Evolutionary conservation across 345 rosid genomes (phyloP).

Genomic region (Populus alba): DNA sequence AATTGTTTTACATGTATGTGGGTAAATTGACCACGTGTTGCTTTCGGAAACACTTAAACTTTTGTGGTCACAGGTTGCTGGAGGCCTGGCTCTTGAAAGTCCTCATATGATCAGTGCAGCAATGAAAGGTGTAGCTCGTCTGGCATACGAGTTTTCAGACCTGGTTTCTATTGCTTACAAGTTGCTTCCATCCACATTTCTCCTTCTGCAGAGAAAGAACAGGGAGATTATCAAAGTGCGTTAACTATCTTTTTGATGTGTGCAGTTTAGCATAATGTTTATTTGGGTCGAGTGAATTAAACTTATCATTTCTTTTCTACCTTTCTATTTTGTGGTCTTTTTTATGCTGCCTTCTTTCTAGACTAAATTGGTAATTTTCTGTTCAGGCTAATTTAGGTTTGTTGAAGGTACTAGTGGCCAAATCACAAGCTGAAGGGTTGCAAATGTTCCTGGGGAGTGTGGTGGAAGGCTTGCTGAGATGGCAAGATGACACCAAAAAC

Average conservation of each 20-base stretch:
- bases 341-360: not conserved
- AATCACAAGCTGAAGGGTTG: slow-evolving; percentile 78
- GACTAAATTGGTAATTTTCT: slow-evolving; percentile 8
- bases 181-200: slow-evolving; percentile 85
- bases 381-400: slow-evolving; percentile 94
- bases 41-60: not conserved
- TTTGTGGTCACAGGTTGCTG: slow-evolving; percentile 64
- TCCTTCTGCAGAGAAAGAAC: slow-evolving; percentile 81
- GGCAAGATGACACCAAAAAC: slow-evolving; percentile 79
- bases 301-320: slow-evolving; percentile 1
- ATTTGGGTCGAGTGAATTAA: not conserved
- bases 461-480: slow-evolving; percentile 82
- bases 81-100: slow-evolving; percentile 87
- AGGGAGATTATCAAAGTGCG: slow-evolving; percentile 82
- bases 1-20: not conserved
- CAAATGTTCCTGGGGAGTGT: slow-evolving; percentile 64
- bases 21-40: not conserved
- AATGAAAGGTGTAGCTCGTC: slow-evolving; percentile 86
- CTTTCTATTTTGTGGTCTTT: not conserved
- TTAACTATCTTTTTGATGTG: slow-evolving; percentile 1
- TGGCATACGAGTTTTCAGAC: slow-evolving; percentile 91
- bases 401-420: slow-evolving; percentile 84
- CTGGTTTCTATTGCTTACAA: slow-evolving; percentile 73
- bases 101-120: slow-evolving; percentile 99
- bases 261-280: not conserved